A percentile compares a stretch with the other conserved stretches of the same genome.
phyloP scores from a whole-genome alignment of 805 yeast species.

The Zygoascus flipseniorum region DNA sequence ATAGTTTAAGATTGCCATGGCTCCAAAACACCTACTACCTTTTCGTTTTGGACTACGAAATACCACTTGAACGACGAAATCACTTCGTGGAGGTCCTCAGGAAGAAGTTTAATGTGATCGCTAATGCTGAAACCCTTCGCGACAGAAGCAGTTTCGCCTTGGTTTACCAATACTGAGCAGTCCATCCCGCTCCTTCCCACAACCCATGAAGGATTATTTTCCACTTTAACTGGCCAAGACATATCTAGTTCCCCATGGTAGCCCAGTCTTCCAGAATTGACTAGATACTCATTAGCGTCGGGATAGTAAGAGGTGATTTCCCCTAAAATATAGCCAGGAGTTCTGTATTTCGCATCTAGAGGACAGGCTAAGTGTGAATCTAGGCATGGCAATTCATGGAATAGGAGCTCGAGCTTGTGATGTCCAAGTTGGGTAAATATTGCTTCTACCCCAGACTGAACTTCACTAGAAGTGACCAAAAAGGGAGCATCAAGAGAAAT shows the following conservation, averaged over 20 bases:
- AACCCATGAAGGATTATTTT: not conserved
- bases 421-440: not conserved
- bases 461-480: not conserved
- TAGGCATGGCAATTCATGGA: constrained; percentile 70
- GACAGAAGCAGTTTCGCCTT: constrained; percentile 14
- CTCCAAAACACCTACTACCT: constrained; percentile 56
- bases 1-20: constrained; percentile 46
- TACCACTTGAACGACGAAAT: constrained; percentile 51
- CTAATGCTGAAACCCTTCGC: constrained; percentile 45
- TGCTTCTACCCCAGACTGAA: not conserved
- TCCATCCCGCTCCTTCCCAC: not conserved
- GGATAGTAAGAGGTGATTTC: constrained; percentile 54
- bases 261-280: constrained; percentile 64
- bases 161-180: not conserved
- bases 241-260: constrained; percentile 55
- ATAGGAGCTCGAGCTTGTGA: constrained; percentile 59
- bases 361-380: constrained; percentile 67
- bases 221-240: constrained; percentile 15
- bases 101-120: constrained; percentile 44
- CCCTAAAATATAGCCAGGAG: constrained; percentile 48
- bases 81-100: constrained; percentile 67
- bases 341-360: constrained; percentile 39
- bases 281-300: constrained; percentile 49
- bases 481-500: not conserved
- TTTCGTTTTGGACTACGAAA: constrained; percentile 40